Evolutionary conservation across 805 yeast species (phyloP), one percentile per base, ranked within the genome.

Genomic region (Barnettozyma pratensis): DNA sequence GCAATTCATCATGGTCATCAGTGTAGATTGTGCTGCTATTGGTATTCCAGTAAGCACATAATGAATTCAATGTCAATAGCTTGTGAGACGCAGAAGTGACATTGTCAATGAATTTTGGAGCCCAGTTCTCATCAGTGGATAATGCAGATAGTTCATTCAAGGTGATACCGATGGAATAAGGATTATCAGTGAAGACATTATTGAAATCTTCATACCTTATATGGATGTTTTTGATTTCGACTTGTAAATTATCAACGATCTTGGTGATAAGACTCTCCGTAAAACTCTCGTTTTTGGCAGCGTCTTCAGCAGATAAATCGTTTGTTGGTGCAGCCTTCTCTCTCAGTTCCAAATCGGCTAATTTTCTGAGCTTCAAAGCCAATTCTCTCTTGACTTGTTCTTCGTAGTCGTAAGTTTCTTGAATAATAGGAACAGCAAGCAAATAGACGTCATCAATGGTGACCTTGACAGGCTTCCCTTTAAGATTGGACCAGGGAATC

Each of bases 401-500:
- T 10, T 73, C 73, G 3, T 71, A 62, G 55, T 82, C 75, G 53
- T 70, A 77, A 12, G 76, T 80, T 12, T 76, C 75, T 37, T 79
- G 70, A 5, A 81, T 66, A 25, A 82, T 80, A 2, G 98, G 97
- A 2, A 83, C 72, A 1, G 95, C 95, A 35, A 95, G 71, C 29
- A 94, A 63, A 58, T 84, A 90, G 10, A 90, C 92, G 63, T 94
- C 94, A 57, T 94, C 92, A 50, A 94, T 85, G 10, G 80, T 71
- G 11, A 94, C 79, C 63, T 87, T 88, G 7, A 92, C 98, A 0
- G 99, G 98, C 60, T 91, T 87, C 25, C 87, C 83, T 62, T 91
- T 91, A 54, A 95, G 71, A 61, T 90, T 94, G 1, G 97, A 85
- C 97, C 98, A 95, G 0, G 99, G 99, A 37, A 94, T 92, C 62